Percentiles rank a stretch among this genome's conserved stretches.
These are phyloP conservation scores for Teratosphaeria epicoccoides DNA, from an alignment of 2,329 filamentous ascomycete species.

Conservation along the genomic window DNA sequence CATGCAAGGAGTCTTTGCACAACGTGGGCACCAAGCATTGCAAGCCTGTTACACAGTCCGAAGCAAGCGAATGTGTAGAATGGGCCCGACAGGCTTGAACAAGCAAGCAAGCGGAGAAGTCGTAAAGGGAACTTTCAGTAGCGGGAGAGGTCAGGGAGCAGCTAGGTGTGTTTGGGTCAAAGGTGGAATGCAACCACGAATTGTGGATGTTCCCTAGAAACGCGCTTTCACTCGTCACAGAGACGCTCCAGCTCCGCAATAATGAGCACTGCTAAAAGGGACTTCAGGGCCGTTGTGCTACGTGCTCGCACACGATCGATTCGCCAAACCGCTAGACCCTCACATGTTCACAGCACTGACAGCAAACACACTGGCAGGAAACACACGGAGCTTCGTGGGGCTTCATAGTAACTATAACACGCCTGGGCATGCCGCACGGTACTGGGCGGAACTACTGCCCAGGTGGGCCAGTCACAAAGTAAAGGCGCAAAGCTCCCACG, in stretches of 20 bases:
- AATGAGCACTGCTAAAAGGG: neutral
- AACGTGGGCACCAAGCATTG: neutral
- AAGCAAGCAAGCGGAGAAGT: neutral
- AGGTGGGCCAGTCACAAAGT: neutral
- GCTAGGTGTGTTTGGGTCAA: neutral
- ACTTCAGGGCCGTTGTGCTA: neutral
- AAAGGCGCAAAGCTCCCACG: neutral
- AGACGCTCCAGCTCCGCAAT: neutral
- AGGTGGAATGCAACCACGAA: neutral
- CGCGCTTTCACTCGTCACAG: neutral
- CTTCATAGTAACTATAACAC: neutral
- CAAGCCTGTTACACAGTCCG: neutral
- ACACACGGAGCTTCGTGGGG: neutral
- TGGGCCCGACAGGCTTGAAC: neutral
- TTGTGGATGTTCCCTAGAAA: neutral
- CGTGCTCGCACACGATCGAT: neutral
- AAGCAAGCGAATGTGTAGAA: neutral
- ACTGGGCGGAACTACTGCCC: neutral
- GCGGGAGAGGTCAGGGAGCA: neutral
- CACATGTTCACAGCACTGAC: neutral
- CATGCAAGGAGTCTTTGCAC: neutral
- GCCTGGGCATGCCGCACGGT: neutral
- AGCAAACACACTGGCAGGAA: neutral
- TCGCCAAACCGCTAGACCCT: neutral
- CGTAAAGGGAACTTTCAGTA: neutral